Evolutionary conservation across 2,329 filamentous ascomycete genomes (phyloP).

Genomic region (Colletotrichum abscissum): DNA sequence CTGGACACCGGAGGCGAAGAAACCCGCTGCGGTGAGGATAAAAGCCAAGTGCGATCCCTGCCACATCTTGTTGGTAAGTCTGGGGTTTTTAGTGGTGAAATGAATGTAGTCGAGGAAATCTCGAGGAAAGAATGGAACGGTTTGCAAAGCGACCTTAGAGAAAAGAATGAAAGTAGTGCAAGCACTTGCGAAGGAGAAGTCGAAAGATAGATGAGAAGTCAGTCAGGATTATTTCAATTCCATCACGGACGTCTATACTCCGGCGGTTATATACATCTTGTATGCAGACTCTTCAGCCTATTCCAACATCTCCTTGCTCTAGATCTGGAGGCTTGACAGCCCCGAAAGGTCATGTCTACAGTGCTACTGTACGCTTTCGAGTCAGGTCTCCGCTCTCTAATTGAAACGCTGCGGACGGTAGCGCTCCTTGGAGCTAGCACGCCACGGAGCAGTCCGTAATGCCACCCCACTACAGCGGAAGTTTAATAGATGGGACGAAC

Average conservation of each 20-base stretch:
- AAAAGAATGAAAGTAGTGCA: slow-evolving; percentile 19
- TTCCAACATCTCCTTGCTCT: not conserved
- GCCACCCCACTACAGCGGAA: not conserved
- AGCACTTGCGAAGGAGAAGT: not conserved
- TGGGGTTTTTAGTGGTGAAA: not conserved
- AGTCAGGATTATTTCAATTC: too few relatives aligned
- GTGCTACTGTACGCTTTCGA: not conserved
- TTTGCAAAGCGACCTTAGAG: not conserved
- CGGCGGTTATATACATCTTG: not conserved
- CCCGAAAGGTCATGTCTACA: too few relatives aligned
- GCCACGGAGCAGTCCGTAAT: not conserved
- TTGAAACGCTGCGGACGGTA: slow-evolving; percentile 1
- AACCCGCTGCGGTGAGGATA: slow-evolving; percentile 1
- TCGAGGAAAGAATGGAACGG: slow-evolving; percentile 3
- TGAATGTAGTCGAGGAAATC: not conserved
- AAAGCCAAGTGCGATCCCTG: slow-evolving; percentile 10
- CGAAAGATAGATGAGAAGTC: not conserved
- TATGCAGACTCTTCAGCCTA: not conserved
- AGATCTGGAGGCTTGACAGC: too few relatives aligned
- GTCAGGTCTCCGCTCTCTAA: not conserved
- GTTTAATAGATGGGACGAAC: slow-evolving; percentile 15
- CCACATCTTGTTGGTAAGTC: slow-evolving; percentile 2
- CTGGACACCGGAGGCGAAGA: slow-evolving; percentile 8
- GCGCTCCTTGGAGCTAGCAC: not conserved
- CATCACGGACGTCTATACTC: not conserved